Conservation (phyloP, 2,329 filamentous ascomycete species). For the Trichoderma citrinoviride region DNA sequence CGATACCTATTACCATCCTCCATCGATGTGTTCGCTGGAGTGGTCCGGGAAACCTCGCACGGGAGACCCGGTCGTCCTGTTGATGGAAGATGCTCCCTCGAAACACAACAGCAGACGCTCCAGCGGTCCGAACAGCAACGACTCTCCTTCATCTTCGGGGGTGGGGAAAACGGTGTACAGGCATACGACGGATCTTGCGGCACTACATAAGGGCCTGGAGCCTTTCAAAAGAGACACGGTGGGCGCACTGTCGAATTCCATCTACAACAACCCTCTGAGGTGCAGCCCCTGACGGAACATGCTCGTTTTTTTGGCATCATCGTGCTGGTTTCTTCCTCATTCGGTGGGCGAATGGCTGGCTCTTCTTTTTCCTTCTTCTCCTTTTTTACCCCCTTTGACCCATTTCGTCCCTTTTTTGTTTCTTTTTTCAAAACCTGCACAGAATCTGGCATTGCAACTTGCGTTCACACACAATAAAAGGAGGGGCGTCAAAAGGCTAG, state of each 20-base stretch:
- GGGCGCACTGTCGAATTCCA: neutral
- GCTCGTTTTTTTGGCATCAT: neutral
- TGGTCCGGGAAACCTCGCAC: slow-evolving; percentile 25
- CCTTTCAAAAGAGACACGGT: slow-evolving; percentile 23
- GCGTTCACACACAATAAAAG: neutral
- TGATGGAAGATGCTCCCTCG: slow-evolving; percentile 22
- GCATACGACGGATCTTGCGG: slow-evolving; percentile 18
- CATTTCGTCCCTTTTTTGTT: neutral
- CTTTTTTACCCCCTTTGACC: neutral
- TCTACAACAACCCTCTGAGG: slow-evolving; percentile 25
- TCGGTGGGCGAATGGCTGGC: neutral
- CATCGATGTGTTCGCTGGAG: slow-evolving; percentile 39
- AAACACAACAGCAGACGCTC: neutral
- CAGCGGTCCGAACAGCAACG: neutral
- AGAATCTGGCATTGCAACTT: neutral
- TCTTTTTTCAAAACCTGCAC: no score
- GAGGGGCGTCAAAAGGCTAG: slow-evolving; percentile 5
- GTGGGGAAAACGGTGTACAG: slow-evolving; percentile 10
- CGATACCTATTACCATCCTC: slow-evolving; percentile 36
- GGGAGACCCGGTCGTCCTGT: slow-evolving; percentile 26
- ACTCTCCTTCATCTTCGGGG: neutral
- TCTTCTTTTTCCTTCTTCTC: neutral
- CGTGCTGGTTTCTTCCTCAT: neutral
- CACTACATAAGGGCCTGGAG: slow-evolving; percentile 27
- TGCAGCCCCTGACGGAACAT: slow-evolving; percentile 24